These are phyloP conservation scores for Ogataea pignaliae DNA, from an alignment of 805 yeast species.

Conservation along the genomic window DNA sequence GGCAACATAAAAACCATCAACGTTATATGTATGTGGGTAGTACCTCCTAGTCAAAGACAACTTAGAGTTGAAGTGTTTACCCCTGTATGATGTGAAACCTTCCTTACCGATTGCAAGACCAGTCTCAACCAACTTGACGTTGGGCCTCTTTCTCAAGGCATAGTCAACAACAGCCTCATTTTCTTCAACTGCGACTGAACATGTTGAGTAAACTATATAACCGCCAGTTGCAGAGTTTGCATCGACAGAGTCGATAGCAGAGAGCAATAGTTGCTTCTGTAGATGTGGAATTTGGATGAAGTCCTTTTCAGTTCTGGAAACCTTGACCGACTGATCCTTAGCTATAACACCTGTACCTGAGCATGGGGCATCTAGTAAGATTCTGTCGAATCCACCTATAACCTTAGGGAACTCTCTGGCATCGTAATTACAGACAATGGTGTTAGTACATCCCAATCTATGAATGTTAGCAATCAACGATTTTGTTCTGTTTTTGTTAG, in stretches of 20 bases:
- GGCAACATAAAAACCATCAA: constrained; percentile 97
- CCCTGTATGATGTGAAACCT: constrained; percentile 91
- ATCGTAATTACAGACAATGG: constrained; percentile 95
- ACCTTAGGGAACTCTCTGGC: constrained; percentile 98
- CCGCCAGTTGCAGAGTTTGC: constrained; percentile 92
- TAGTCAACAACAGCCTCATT: constrained; percentile 98
- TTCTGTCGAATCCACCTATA: constrained; percentile 96
- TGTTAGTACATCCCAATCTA: constrained; percentile 93
- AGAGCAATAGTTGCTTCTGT: constrained; percentile 86
- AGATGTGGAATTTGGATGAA: constrained; percentile 94
- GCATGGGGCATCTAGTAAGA: constrained; percentile 96
- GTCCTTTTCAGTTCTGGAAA: constrained; percentile 91
- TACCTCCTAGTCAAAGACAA: constrained; percentile 85
- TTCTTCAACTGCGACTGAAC: constrained; percentile 98
- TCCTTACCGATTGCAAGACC: constrained; percentile 92
- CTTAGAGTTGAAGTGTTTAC: constrained; percentile 79
- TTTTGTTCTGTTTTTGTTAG: constrained; percentile 94
- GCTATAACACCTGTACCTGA: constrained; percentile 99
- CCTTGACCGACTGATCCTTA: constrained; percentile 92
- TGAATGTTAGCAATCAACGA: constrained; percentile 96
- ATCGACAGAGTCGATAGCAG: constrained; percentile 97
- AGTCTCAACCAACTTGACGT: constrained; percentile 89
- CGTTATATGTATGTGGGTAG: constrained; percentile 97
- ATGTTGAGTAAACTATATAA: constrained; percentile 91
- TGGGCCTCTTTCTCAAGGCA: constrained; percentile 93